Percentiles rank a stretch among this genome's conserved stretches.
These are phyloP conservation scores for Trichoderma aggressivum DNA, from an alignment of 2,329 filamentous ascomycete genomes.

Conservation along the genomic window DNA sequence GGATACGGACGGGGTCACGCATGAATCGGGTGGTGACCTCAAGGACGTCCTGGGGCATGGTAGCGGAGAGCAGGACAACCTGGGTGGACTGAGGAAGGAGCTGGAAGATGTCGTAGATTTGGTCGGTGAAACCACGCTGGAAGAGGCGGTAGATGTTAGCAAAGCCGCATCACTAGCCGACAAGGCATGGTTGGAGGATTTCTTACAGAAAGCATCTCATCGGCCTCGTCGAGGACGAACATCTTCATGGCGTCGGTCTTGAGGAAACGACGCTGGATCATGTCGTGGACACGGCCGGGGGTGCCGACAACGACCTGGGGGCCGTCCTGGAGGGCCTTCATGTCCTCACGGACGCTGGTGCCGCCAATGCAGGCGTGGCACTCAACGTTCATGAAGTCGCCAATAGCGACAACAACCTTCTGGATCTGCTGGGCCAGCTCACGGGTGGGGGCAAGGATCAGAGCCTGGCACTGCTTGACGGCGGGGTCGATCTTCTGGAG, in stretches of 20 bases:
- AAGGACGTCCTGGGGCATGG: slow-evolving; percentile 97
- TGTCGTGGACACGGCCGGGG: slow-evolving; percentile 96
- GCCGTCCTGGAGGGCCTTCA: slow-evolving; percentile 94
- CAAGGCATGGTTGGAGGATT: neutral
- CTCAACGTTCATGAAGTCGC: slow-evolving; percentile 99
- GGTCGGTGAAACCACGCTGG: slow-evolving; percentile 96
- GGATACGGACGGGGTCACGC: slow-evolving; percentile 96
- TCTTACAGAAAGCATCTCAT: slow-evolving; percentile 92
- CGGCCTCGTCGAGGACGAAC: slow-evolving; percentile 98
- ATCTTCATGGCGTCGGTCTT: slow-evolving; percentile 99
- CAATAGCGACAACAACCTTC: slow-evolving; percentile 91
- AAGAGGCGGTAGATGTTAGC: slow-evolving; percentile 27
- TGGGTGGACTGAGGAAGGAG: slow-evolving; percentile 96
- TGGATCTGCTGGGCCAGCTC: slow-evolving; percentile 99
- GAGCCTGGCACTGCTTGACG: slow-evolving; percentile 94
- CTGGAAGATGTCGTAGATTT: slow-evolving; percentile 99
- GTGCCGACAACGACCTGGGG: slow-evolving; percentile 98
- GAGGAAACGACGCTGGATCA: slow-evolving; percentile 97
- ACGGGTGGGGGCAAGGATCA: slow-evolving; percentile 96
- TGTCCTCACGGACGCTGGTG: slow-evolving; percentile 96
- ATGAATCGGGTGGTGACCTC: slow-evolving; percentile 99
- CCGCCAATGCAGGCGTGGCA: slow-evolving; percentile 99
- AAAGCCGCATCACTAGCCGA: slow-evolving; percentile 28
- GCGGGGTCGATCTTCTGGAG: slow-evolving; percentile 97
- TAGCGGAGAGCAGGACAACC: slow-evolving; percentile 96